Conservation (phyloP, 2,329 filamentous ascomycete species). For the Xylaria sp. region DNA sequence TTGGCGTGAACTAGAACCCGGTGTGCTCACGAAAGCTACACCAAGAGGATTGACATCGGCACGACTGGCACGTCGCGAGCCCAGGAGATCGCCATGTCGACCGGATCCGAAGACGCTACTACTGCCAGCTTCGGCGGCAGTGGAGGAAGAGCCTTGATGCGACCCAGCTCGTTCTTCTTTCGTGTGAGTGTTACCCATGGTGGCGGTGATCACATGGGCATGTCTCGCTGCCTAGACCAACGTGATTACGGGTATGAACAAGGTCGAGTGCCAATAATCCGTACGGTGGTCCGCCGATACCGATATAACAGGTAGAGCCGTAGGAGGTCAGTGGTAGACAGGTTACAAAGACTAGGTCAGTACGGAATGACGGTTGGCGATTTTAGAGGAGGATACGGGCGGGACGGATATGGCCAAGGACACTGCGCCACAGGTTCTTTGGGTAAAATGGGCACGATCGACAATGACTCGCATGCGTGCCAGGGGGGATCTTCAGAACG, state of each 20-base stretch:
- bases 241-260: neutral
- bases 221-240: neutral
- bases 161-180: constrained; percentile 15
- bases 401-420: neutral
- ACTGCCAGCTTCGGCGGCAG: constrained; percentile 8
- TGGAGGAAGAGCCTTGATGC: constrained; percentile 6
- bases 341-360: neutral
- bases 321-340: too few relatives aligned
- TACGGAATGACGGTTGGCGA: neutral
- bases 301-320: neutral
- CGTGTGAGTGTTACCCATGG: constrained; percentile 19
- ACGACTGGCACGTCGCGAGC: constrained; percentile 35
- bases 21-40: constrained; percentile 35
- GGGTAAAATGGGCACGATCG: constrained; percentile 2
- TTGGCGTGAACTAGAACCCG: constrained; percentile 37
- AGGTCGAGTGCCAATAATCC: neutral
- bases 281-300: neutral
- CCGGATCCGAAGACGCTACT: constrained; percentile 4
- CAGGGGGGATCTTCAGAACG: neutral
- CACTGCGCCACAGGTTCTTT: constrained; percentile 6
- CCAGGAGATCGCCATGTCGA: constrained; percentile 10
- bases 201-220: neutral
- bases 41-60: constrained; percentile 45
- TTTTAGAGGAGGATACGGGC: neutral
- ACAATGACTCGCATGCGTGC: constrained; percentile 11